Evolutionary conservation across 2,329 filamentous ascomycete genomes (phyloP).

Genomic region (Phialemonium atrogriseum): DNA sequence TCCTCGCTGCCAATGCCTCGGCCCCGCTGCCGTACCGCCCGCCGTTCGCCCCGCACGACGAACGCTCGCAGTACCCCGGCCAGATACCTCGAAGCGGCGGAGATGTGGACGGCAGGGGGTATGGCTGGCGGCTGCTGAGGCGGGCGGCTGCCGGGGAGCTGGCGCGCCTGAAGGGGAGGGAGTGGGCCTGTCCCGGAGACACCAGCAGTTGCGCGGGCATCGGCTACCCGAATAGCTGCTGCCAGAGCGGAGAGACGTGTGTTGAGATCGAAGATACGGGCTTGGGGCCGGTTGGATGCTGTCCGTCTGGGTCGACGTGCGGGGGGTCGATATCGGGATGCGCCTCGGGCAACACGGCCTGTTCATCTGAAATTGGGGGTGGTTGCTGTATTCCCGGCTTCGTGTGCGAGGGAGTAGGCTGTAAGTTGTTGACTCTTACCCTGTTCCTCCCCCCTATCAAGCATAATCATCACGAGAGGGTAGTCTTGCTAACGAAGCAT

Average conservation of each 20-base stretch:
- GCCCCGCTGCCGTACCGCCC: constrained; percentile 32
- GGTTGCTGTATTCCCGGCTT: constrained; percentile 71
- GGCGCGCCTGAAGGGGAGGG: constrained; percentile 43
- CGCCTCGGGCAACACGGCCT: constrained; percentile 52
- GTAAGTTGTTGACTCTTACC: constrained; percentile 35
- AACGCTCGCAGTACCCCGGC: constrained; percentile 7
- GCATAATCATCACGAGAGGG: neutral
- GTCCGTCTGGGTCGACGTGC: constrained; percentile 57
- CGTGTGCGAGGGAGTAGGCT: constrained; percentile 61
- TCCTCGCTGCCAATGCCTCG: constrained; percentile 22
- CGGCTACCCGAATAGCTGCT: constrained; percentile 64
- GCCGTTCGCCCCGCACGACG: constrained; percentile 42
- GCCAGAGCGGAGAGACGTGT: constrained; percentile 57
- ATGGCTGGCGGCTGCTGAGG: constrained; percentile 23
- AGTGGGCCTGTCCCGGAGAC: constrained; percentile 57
- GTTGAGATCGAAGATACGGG: constrained; percentile 53
- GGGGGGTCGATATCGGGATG: constrained; percentile 56
- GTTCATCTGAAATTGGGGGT: constrained; percentile 56
- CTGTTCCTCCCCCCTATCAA: constrained; percentile 4
- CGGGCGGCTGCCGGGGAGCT: constrained; percentile 36
- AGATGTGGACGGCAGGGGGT: constrained; percentile 11
- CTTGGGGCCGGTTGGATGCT: constrained; percentile 66
- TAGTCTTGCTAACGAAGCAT: constrained; percentile 4
- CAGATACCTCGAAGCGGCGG: constrained; percentile 10
- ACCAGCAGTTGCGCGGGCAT: constrained; percentile 58